A percentile compares a stretch with the other conserved stretches of the same genome.
Conservation (phyloP, 192 early-diverging fungal species). For the Linnemannia elongata region DNA sequence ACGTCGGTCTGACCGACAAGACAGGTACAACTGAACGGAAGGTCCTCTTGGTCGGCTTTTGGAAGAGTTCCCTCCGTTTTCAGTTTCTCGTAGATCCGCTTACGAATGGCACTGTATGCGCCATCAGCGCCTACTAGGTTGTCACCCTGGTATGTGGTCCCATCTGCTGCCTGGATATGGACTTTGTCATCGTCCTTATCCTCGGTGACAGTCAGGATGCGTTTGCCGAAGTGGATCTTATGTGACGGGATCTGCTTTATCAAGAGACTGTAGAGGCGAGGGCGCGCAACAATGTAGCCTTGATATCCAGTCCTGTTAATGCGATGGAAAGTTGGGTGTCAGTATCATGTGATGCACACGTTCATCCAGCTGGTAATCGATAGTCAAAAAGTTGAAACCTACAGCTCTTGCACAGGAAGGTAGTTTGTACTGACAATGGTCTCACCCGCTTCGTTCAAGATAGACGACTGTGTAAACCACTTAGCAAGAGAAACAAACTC, state of each 20-base stretch:
- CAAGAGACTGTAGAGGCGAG: slow-evolving; percentile 8
- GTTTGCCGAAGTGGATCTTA: slow-evolving; percentile 30
- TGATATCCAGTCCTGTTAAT: slow-evolving; percentile 1
- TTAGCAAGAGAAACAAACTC: too few species aligned
- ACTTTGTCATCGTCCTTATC: slow-evolving; percentile 23
- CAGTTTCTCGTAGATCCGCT: slow-evolving; percentile 9
- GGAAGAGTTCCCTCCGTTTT: not conserved
- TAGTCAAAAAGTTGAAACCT: too few species aligned
- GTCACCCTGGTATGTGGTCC: slow-evolving; percentile 12
- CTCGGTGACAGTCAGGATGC: not conserved
- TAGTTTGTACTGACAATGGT: too few species aligned
- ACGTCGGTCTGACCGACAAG: slow-evolving; percentile 15
- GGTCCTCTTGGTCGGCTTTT: not conserved
- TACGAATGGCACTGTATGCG: slow-evolving; percentile 27
- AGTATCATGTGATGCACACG: not conserved
- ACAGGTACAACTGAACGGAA: slow-evolving; percentile 10
- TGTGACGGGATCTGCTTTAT: not conserved
- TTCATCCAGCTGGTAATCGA: too few species aligned
- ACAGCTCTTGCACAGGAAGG: too few species aligned
- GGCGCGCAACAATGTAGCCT: not conserved
- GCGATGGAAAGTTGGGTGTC: too few species aligned
- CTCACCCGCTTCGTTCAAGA: too few species aligned
- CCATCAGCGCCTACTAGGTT: slow-evolving; percentile 52
- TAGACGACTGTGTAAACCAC: too few species aligned
- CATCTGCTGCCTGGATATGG: slow-evolving; percentile 25